Conservation (phyloP, 2,329 filamentous ascomycete species). For the Claviceps pazoutovae region DNA sequence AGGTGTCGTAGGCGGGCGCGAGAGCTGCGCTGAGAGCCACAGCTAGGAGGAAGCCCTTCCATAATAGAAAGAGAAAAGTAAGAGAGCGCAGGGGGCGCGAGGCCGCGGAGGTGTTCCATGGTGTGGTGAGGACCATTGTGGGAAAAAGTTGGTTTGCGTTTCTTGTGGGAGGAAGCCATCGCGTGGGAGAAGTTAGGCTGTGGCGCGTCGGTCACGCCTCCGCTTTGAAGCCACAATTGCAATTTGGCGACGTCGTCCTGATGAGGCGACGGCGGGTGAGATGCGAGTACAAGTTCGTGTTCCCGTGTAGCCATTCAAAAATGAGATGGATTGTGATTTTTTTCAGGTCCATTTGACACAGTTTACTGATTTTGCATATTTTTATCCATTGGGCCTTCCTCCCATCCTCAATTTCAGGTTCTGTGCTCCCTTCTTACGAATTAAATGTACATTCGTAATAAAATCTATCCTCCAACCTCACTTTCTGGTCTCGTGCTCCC, state of each 20-base stretch:
- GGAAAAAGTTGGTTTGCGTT: not conserved
- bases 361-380: conserved; percentile 16
- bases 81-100: conserved; percentile 8
- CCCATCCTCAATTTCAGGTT: not conserved
- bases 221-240: too few relatives aligned
- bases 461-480: not conserved
- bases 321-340: too few relatives aligned
- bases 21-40: conserved; percentile 39
- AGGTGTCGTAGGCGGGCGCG: conserved; percentile 66
- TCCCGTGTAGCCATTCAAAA: too few relatives aligned
- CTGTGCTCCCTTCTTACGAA: not conserved
- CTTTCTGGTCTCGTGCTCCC: not conserved
- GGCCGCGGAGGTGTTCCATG: conserved; percentile 1
- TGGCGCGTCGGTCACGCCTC: too few relatives aligned
- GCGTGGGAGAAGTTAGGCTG: not conserved
- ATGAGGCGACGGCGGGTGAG: too few relatives aligned
- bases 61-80: conserved; percentile 36
- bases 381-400: conserved; percentile 23
- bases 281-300: too few relatives aligned
- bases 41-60: conserved; percentile 54
- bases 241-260: too few relatives aligned
- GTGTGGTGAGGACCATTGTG: not conserved
- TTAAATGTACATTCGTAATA: conserved; percentile 32
- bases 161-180: not conserved
- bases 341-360: too few relatives aligned